Evolutionary conservation across 352 stramenopile species (phyloP), one percentile per base, ranked within the genome.

Genomic region (Saprolegnia parasitica): DNA sequence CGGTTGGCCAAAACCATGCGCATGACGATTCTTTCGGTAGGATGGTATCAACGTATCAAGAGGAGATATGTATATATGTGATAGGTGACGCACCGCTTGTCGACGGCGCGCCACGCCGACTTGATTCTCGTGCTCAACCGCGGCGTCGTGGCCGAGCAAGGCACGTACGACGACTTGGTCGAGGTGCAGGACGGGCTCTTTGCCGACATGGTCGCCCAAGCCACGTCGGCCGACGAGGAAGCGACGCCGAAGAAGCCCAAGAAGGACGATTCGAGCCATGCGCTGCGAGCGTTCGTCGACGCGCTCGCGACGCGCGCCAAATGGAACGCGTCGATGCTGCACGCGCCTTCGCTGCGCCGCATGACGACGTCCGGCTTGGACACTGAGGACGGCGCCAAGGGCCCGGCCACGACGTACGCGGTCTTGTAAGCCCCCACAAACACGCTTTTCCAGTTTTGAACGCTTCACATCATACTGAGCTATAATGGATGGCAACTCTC

Each of bases 11-110:
- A 79, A 73, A 92, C 91, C 75, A 91, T 90, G 81, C 87, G 89
- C 75, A 94, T 93, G 84, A 94, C 87, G 55, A 94, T 95, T 63
- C 81, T 95, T 63, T 94, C 86, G 39, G 86, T 70, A 49, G 11
- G 16, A 13, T 37, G 21, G 26, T 32, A 11, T 23, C 26, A 3
- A 49, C n/a, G 13, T 16, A 26, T 54, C 35, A 9, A 15, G 16
- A 40, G 35, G 45, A 54, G 16, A 24, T 4, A n/a, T n/a, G 47
- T 21, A 21, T 56, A 26, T 56, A 21, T 16, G 1, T 40, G 8
- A 21, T 70, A 70, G 63, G 63, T 95, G n/a, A 95, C 87, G 29
- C 87, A 95, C 74, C 86, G 87, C n/a, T 77, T 95, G 70, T 91
- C 86, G 50, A 95, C 87, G 26, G 67, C 83, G 9, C 45, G 90